phyloP scores from a whole-genome alignment of 2,329 filamentous ascomycete species.

The Fusarium oxysporum region DNA sequence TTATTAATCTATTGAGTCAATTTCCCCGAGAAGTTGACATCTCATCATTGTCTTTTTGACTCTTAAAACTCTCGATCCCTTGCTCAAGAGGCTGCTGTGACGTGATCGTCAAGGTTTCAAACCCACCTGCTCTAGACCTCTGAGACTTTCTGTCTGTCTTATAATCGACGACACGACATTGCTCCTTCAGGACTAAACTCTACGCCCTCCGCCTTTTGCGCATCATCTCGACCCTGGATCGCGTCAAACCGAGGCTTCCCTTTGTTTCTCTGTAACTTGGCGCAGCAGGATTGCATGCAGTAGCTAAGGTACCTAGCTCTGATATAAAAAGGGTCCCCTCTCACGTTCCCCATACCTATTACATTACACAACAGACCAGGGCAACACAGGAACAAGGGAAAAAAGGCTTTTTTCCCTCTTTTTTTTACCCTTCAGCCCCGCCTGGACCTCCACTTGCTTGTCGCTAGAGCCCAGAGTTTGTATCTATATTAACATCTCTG shows the following conservation, averaged over 20 bases:
- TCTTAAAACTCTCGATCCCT: slow-evolving; percentile 15
- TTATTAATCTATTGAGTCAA: slow-evolving; percentile 6
- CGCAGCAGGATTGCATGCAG: slow-evolving; percentile 21
- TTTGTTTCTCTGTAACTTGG: slow-evolving; percentile 26
- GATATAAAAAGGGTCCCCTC: slow-evolving; percentile 40
- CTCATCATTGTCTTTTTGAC: background rate
- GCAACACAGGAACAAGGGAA: slow-evolving; percentile 6
- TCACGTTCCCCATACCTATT: slow-evolving; percentile 4
- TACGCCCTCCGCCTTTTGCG: slow-evolving; percentile 27
- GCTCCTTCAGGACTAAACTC: slow-evolving; percentile 18
- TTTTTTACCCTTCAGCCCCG: slow-evolving; percentile 24
- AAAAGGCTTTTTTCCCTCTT: slow-evolving; percentile 26
- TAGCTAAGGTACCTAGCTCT: slow-evolving; percentile 20
- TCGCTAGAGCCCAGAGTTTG: slow-evolving; percentile 23
- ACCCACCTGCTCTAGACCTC: slow-evolving; percentile 1
- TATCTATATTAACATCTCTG: slow-evolving; percentile 32
- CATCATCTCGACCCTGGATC: slow-evolving; percentile 39
- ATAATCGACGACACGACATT: slow-evolving; percentile 12
- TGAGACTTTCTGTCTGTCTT: background rate
- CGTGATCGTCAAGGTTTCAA: slow-evolving; percentile 39
- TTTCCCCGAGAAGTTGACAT: background rate
- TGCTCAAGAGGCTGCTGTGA: slow-evolving; percentile 38
- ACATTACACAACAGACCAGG: slow-evolving; percentile 17
- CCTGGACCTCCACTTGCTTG: slow-evolving; percentile 30
- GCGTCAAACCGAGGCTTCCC: slow-evolving; percentile 39